Base-by-base conservation (phyloP, 805 yeast genomes). In the Saccharomyces kudriavzevii region DNA sequence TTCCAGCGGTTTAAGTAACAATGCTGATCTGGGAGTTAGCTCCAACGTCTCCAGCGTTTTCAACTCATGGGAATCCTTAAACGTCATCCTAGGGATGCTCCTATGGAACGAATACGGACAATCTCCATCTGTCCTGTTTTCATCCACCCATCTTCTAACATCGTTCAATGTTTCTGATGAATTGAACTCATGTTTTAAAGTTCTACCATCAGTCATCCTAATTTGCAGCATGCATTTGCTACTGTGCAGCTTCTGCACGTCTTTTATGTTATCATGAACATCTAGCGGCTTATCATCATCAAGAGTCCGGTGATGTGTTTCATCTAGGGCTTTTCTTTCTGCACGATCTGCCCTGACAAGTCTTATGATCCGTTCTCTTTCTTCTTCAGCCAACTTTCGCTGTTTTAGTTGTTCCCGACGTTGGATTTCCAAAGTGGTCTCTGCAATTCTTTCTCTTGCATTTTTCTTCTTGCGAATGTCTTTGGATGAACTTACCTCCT, bases 11-110 rank as follows among this genome's bases (percentile, higher is more conserved):
- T 87, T 86, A 58, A 90, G 71, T 25, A 88, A 83, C 49, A 90
- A 68, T 0, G 86, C 88, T 10, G 95, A 84, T 54, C 95, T 75
- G 2, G 92, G 91, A 14, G 80, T 76, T 50, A 90, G 71, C 24
- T 81, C 82, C 52, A 90, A 71, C 3, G 74, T 77, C 26, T 65
- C 65, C 40, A 90, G 71, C 2, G 82, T 70, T 54, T 70, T 70
- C 53, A 76, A 75, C 60, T 89, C 92, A 49, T 85, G 86, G 0
- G 81, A 78, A 3, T 76, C 78, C 1, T 82, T 71, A 56, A 85
- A 89, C 0, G 85, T 79, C 4, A 80, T 75, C 54, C 87, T 77
- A 22, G 89, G 91, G 48, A 81, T 73, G 46, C 72, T 74, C 57
- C 80, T 73, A 58, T 79, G 82, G 59, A 76, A 76, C 11, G 69